Base-by-base conservation (phyloP, 352 stramenopile genomes). In the Phytophthora constricta region DNA sequence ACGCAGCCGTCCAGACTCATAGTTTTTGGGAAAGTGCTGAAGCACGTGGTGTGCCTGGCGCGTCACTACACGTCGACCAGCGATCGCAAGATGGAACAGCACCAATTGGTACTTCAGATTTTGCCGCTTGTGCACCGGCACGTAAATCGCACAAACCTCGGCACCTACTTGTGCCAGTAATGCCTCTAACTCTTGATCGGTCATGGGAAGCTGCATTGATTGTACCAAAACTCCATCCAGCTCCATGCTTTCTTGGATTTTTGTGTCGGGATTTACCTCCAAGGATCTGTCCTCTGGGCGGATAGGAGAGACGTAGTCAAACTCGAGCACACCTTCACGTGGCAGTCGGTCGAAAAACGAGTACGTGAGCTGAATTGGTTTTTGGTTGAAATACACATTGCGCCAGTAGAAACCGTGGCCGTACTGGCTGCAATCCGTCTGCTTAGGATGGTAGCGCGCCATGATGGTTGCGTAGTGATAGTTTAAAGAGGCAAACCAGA, bases 71-170 rank as follows among this genome's bases (percentile, higher is more conserved):
- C 75, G 81, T 17, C 62, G 55, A 39, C 71, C 67, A 27, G 74
- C 80, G 58, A 92, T 88, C 17, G 82, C 84, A 9, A 89, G 16
- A 48, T 91, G 84, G 43, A 92, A 86, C 4, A 92, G 45, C 8
- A 89, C 52, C 10, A 92, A 70, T 42, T 92, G 84, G 57, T 90
- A 89, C 73, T 89, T 90, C 39, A 92, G 68, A 42, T 92, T 85
- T 41, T 80, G 76, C 7, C 82, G 84, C 51, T 88, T 87, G 68
- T 84, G 78, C n/a, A 85, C 34, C 0, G 84, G 84, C n/a, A 91
- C 79, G 68, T 92, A 92, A 45, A 91, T 78, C 14, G 84, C 70
- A 45, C 72, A 89, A 8, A 91, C 76, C 53, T 92, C 84, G 25
- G 80, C 76, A n/a, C 78, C 82, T n/a, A 92, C 71, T 5, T 76